Evolutionary conservation across 78 protist genomes (phyloP), one percentile per base, ranked within the genome.

Genomic region (Cavenderia fasciculata): DNA sequence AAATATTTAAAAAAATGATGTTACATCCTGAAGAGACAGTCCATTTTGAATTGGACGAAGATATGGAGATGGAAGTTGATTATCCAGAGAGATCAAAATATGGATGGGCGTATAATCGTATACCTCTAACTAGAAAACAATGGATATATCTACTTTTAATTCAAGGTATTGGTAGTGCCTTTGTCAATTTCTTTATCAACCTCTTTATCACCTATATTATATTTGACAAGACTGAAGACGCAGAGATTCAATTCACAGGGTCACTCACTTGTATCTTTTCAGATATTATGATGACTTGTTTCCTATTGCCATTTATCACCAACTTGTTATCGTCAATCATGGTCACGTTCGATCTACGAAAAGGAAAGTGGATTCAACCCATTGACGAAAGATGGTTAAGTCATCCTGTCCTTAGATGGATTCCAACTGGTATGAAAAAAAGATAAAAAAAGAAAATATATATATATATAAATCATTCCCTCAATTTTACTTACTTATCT

Each of bases 71-170:
- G 59, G 86, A 75, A 54, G 8, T 44, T 12, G 79, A 72, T 25
- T 75, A 75, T 61, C 49, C 41, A 62, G 43, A 34, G 33, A 75
- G 59, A 75, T 75, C 86, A 4, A 75, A 75, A 33, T 75, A 75
- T 75, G 86, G 86, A 33, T 75, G 86, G 86, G 86, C 87, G 38
- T 49, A 38, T 8, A 52, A 78, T 47, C 62, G 75, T 65, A 52
- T 65, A 65, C 87, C 87, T 16, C 40, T 78, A 14, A 51, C 76
- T 6, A 38, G 33, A 25, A 34, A n/a, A 25, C 87, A 78, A 38
- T 78, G 87, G 87, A 36, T 78, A 10, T 78, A 78, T 78, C 21
- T 78, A 11, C 7, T 65, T 1, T 56, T 44, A n/a, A n/a, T 11
- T 18, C 87, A 78, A 51, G 87, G 74, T 38, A 27, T 65, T 4